These are phyloP conservation scores for Alternaria solani DNA, from an alignment of 2,329 filamentous ascomycete species.

Conservation along the genomic window DNA sequence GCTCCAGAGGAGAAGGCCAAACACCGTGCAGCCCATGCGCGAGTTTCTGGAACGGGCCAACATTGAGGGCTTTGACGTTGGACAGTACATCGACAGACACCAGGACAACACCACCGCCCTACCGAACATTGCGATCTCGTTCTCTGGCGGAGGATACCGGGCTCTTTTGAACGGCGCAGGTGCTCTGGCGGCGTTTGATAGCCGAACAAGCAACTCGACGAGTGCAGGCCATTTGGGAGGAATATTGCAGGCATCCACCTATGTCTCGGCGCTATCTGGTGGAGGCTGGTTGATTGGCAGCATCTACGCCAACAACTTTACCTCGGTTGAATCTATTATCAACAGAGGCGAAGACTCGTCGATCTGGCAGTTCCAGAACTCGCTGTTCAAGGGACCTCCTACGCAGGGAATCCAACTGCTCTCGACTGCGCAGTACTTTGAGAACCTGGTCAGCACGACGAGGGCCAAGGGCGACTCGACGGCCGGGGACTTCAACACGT, in stretches of 20 bases:
- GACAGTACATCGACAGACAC: conserved; percentile 71
- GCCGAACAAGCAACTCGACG: conserved; percentile 70
- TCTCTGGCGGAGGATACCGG: conserved; percentile 85
- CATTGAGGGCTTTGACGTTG: conserved; percentile 81
- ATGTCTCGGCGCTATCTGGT: conserved; percentile 81
- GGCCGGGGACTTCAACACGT: conserved; percentile 65
- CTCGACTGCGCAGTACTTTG: conserved; percentile 68
- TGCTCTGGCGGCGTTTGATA: conserved; percentile 80
- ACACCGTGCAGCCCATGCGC: conserved; percentile 77
- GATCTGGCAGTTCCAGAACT: conserved; percentile 70
- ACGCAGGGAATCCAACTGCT: conserved; percentile 62
- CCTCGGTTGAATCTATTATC: conserved; percentile 67
- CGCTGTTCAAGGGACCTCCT: conserved; percentile 67
- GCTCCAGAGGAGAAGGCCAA: conserved; percentile 74
- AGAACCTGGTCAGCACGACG: conserved; percentile 66
- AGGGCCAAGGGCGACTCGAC: conserved; percentile 68
- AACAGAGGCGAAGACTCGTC: conserved; percentile 55
- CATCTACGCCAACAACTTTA: conserved; percentile 80
- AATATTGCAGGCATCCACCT: conserved; percentile 81
- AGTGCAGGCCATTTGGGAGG: conserved; percentile 76
- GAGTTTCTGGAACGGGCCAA: conserved; percentile 74
- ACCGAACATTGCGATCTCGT: conserved; percentile 77
- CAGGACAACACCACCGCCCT: conserved; percentile 64
- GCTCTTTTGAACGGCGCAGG: conserved; percentile 87
- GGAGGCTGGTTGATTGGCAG: conserved; percentile 88